A percentile compares a stretch with the other conserved stretches of the same genome.
These are phyloP conservation scores for Ogataea haglerorum DNA, from an alignment of 805 yeast species.

Conservation along the genomic window DNA sequence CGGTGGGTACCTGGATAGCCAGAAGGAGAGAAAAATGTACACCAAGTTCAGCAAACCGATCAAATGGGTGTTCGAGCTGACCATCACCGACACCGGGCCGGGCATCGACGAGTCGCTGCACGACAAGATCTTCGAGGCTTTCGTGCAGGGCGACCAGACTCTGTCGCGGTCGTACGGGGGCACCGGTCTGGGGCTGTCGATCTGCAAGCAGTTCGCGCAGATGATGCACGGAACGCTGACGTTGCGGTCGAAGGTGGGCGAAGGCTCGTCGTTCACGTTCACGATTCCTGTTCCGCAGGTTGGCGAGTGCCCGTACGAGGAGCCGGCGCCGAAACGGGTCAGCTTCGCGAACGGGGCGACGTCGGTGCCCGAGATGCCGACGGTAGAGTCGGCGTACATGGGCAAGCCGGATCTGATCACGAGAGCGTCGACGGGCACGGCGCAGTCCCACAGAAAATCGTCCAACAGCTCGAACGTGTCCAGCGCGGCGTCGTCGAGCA, in stretches of 20 bases:
- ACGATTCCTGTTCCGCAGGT: constrained; percentile 72
- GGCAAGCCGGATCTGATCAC: constrained; percentile 45
- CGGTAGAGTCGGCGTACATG: constrained; percentile 17
- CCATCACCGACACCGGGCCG: constrained; percentile 88
- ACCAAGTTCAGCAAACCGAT: constrained; percentile 25
- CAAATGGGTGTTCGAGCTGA: constrained; percentile 62
- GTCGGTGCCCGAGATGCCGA: not conserved
- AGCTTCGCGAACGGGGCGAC: constrained; percentile 32
- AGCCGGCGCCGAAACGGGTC: constrained; percentile 41
- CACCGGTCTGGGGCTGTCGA: constrained; percentile 87
- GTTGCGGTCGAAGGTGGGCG: constrained; percentile 68
- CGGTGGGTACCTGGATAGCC: constrained; percentile 22
- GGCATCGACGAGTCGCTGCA: constrained; percentile 86
- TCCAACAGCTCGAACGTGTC: constrained; percentile 20
- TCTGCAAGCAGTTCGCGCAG: constrained; percentile 84
- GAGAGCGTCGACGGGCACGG: constrained; percentile 51
- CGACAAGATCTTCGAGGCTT: constrained; percentile 87
- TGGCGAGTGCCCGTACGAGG: constrained; percentile 44
- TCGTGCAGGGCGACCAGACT: constrained; percentile 96
- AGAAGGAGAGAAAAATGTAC: constrained; percentile 16
- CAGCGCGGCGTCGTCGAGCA: not conserved
- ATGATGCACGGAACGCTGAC: constrained; percentile 84
- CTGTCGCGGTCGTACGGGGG: constrained; percentile 91
- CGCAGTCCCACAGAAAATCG: constrained; percentile 34
- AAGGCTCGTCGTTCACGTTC: constrained; percentile 82